Conservation (phyloP, 106 monocot genomes). For the Hemerocallis citrina region DNA sequence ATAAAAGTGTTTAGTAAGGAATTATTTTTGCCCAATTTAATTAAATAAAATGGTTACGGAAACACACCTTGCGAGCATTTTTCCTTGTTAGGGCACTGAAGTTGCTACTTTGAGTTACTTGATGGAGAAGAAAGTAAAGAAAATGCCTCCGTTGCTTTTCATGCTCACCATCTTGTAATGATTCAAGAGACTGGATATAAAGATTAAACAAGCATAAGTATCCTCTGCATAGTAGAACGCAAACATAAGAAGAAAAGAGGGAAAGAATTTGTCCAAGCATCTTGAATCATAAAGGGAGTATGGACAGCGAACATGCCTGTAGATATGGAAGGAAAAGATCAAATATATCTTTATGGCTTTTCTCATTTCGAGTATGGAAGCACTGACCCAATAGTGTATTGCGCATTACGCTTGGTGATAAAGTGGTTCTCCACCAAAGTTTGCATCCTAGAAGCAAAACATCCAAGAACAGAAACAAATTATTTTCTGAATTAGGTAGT, state of each 20-base stretch:
- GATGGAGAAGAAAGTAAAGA: constrained; percentile 96
- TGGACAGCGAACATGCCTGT: constrained; percentile 48
- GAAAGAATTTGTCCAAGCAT: constrained; percentile 4
- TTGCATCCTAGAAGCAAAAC: constrained; percentile 70
- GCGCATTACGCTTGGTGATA: constrained; percentile 93
- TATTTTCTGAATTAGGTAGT: constrained; percentile 8
- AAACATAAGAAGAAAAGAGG: neutral
- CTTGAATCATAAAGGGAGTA: neutral
- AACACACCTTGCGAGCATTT: constrained; percentile 93
- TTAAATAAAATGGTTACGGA: constrained; percentile 4
- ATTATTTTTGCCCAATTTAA: neutral
- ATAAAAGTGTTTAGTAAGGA: too few species aligned
- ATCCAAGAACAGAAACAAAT: constrained; percentile 5
- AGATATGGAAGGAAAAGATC: constrained; percentile 93
- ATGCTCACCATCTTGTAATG: constrained; percentile 96
- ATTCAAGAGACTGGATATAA: constrained; percentile 80
- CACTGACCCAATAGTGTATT: constrained; percentile 99
- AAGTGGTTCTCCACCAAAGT: constrained; percentile 86
- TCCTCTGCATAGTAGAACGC: neutral
- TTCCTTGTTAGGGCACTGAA: constrained; percentile 90
- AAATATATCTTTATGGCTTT: constrained; percentile 98
- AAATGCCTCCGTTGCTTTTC: constrained; percentile 97
- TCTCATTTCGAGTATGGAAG: constrained; percentile 90
- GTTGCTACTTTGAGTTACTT: constrained; percentile 93
- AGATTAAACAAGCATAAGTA: neutral